phyloP scores from a whole-genome alignment of 148 eudicot species.

The Talinum fruticosum region DNA sequence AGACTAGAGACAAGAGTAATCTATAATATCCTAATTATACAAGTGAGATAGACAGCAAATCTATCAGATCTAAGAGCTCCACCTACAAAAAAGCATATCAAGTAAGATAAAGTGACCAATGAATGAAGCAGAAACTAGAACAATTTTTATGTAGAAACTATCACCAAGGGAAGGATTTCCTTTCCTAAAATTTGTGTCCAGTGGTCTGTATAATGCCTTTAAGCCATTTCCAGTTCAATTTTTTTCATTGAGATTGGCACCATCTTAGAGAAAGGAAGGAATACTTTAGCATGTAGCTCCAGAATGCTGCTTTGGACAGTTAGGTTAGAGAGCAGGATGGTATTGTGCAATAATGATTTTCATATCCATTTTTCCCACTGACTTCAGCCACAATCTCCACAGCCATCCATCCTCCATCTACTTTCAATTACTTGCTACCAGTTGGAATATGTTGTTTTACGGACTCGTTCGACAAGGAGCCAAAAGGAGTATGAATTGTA shows the following conservation, averaged over 20 bases:
- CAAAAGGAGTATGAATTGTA: background rate
- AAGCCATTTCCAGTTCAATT: background rate
- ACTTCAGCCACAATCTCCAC: background rate
- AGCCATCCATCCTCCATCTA: background rate
- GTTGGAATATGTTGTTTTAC: background rate
- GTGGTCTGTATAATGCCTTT: background rate
- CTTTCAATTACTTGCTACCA: constrained; percentile 3
- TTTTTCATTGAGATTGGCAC: background rate
- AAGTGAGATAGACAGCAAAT: background rate
- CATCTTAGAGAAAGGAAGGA: background rate
- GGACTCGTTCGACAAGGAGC: background rate
- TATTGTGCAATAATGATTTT: background rate
- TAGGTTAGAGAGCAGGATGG: background rate
- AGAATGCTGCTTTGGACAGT: background rate
- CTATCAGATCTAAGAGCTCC: background rate
- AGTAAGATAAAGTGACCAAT: background rate
- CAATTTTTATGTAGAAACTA: background rate
- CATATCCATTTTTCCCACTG: background rate
- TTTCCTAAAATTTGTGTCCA: background rate
- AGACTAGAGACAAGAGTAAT: background rate
- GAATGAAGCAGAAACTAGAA: background rate
- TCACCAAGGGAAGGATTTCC: background rate
- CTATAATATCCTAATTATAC: too few relatives aligned
- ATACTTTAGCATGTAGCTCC: background rate
- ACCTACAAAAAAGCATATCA: background rate